phyloP scores from a whole-genome alignment of 1,284 basidiomycete species.

The Boletellus sp. region DNA sequence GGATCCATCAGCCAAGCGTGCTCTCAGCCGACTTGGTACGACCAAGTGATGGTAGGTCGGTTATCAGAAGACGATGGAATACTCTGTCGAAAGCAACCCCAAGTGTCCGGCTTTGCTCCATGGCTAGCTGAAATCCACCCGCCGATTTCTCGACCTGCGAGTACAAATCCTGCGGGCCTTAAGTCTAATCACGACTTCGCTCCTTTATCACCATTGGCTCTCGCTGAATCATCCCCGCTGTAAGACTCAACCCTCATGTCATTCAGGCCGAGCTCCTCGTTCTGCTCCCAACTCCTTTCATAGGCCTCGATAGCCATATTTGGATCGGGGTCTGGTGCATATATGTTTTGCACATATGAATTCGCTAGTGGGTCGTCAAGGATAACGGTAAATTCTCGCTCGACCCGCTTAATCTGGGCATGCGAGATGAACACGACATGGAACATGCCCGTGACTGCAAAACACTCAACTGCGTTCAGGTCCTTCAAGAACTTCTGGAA shows the following conservation, averaged over 20 bases:
- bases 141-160: too few species aligned
- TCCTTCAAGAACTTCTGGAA: conserved; percentile 79
- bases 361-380: conserved; percentile 95
- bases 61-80: too few species aligned
- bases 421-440: conserved; percentile 1
- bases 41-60: too few species aligned
- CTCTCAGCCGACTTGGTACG: too few species aligned
- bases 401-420: conserved; percentile 68
- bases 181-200: conserved; percentile 6
- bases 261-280: conserved; percentile 94
- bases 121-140: too few species aligned
- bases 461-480: conserved; percentile 64
- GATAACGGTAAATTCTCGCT: conserved; percentile 84
- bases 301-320: conserved; percentile 86
- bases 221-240: conserved; percentile 34
- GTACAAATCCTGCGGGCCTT: background rate
- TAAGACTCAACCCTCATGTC: conserved; percentile 95
- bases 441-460: background rate
- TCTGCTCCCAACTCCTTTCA: conserved; percentile 85
- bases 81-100: too few species aligned
- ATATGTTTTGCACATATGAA: conserved; percentile 94
- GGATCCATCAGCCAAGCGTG: too few species aligned
- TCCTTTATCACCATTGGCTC: conserved; percentile 2
- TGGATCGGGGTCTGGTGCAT: conserved; percentile 89
- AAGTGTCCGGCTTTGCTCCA: too few species aligned